Percentiles rank a stretch among this genome's conserved stretches.
Evolutionary conservation across 352 stramenopile species (phyloP).

Genomic region (Phytophthora citrophthora): DNA sequence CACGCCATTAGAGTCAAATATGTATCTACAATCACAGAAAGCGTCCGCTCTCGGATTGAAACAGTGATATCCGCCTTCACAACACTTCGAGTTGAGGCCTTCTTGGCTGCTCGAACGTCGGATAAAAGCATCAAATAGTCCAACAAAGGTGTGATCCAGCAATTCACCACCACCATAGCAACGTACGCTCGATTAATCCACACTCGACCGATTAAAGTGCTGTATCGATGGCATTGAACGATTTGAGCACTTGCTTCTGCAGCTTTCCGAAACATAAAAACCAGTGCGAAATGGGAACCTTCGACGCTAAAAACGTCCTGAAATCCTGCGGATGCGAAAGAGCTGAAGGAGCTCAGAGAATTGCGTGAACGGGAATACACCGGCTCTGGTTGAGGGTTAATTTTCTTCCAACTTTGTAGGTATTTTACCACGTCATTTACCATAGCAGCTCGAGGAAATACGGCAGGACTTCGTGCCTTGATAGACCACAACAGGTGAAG

Average conservation of each 20-base stretch:
- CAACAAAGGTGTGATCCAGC: conserved; percentile 35
- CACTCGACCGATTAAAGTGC: conserved; percentile 38
- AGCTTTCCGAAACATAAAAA: conserved; percentile 26
- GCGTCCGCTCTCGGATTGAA: conserved; percentile 25
- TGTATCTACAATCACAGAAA: conserved; percentile 25
- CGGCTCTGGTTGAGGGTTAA: background rate
- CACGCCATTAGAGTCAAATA: conserved; percentile 2
- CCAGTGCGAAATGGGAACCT: conserved; percentile 18
- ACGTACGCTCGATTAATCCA: conserved; percentile 61
- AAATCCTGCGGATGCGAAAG: conserved; percentile 1
- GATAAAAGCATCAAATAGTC: conserved; percentile 17
- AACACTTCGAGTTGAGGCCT: background rate
- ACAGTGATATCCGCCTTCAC: background rate
- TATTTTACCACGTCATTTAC: conserved; percentile 3
- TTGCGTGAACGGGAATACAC: background rate
- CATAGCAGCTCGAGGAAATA: conserved; percentile 26
- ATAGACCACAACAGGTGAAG: conserved; percentile 23
- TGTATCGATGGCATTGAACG: conserved; percentile 50
- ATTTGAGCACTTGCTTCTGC: conserved; percentile 33
- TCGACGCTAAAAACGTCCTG: conserved; percentile 24
- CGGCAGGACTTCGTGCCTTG: conserved; percentile 3
- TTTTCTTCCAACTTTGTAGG: conserved; percentile 1
- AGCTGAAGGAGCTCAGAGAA: conserved; percentile 7
- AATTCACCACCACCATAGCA: conserved; percentile 45
- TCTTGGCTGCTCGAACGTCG: background rate